Evolutionary conservation across 2,329 filamentous ascomycete genomes (phyloP).

Genomic region (Fusarium subtropicale): DNA sequence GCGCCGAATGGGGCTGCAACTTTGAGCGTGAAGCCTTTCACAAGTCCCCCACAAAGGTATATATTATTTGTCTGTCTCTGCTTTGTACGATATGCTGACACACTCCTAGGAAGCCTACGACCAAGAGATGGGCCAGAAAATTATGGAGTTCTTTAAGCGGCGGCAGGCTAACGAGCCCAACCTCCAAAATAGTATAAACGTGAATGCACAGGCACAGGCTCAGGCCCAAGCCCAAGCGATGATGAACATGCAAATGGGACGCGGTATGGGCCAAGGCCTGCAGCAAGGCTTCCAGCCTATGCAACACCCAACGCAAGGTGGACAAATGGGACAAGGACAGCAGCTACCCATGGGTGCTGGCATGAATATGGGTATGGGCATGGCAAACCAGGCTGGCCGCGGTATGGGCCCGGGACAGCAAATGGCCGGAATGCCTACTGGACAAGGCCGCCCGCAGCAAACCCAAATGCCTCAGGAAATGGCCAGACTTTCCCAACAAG

Average conservation of each 20-base stretch:
- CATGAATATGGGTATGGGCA: slow-evolving; percentile 51
- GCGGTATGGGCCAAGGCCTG: slow-evolving; percentile 61
- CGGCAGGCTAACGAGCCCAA: slow-evolving; percentile 63
- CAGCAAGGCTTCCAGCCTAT: slow-evolving; percentile 69
- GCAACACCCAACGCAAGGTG: slow-evolving; percentile 68
- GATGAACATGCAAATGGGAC: slow-evolving; percentile 67
- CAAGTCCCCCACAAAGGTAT: slow-evolving; percentile 62
- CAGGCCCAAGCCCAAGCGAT: slow-evolving; percentile 58
- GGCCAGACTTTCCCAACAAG: slow-evolving; percentile 56
- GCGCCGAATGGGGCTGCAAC: slow-evolving; percentile 56
- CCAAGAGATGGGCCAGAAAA: slow-evolving; percentile 58
- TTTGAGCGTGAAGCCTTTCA: slow-evolving; percentile 63
- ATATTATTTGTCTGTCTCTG: neutral
- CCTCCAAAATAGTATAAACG: slow-evolving; percentile 63
- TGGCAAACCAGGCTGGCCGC: slow-evolving; percentile 53
- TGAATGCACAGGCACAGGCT: slow-evolving; percentile 54
- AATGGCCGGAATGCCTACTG: slow-evolving; percentile 54
- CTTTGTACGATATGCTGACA: slow-evolving; percentile 35
- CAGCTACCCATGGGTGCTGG: slow-evolving; percentile 48
- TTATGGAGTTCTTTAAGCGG: slow-evolving; percentile 62
- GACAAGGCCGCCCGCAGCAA: slow-evolving; percentile 50
- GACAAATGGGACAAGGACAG: slow-evolving; percentile 61
- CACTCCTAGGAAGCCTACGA: slow-evolving; percentile 62
- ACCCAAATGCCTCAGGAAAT: slow-evolving; percentile 50
- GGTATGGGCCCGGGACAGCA: slow-evolving; percentile 58